A percentile compares a stretch with the other conserved stretches of the same genome.
These are phyloP conservation scores for Rhynchospora tenuis DNA, from an alignment of 176 grass and related monocot genomes.

Conservation along the genomic window DNA sequence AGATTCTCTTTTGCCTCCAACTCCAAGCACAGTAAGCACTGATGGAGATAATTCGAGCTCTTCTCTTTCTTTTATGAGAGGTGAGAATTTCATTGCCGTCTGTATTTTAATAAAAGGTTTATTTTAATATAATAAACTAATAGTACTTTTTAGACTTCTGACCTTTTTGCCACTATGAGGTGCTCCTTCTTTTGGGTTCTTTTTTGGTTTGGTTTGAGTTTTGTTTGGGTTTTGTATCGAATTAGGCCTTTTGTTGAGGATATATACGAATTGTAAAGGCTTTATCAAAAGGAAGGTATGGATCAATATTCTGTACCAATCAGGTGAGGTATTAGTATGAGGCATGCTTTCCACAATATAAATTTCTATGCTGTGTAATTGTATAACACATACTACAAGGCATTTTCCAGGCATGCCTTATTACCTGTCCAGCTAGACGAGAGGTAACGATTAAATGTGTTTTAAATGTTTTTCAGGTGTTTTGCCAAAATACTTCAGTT, in stretches of 20 bases:
- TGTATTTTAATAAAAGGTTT: background rate
- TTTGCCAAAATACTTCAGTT: conserved; percentile 88
- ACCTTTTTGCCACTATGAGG: background rate
- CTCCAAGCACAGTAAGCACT: conserved; percentile 48
- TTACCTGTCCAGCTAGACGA: background rate
- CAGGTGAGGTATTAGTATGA: background rate
- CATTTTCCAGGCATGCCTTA: no score
- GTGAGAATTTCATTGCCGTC: conserved; percentile 29
- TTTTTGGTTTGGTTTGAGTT: background rate
- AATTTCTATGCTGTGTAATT: background rate
- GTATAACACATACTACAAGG: background rate
- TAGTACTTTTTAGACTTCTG: background rate
- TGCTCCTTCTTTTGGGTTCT: background rate
- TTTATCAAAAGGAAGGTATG: background rate
- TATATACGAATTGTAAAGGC: background rate
- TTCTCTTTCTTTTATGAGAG: conserved; percentile 80
- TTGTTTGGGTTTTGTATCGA: background rate
- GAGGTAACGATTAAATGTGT: background rate
- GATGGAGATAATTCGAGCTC: conserved; percentile 68
- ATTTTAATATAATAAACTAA: conserved; percentile 5
- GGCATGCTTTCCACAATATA: background rate
- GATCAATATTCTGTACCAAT: background rate
- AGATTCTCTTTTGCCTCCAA: conserved; percentile 65
- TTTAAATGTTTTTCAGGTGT: conserved; percentile 40
- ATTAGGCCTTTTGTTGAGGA: background rate